These are phyloP conservation scores for Irpex sp. DNA, from an alignment of 1,284 basidiomycete species.

Conservation along the genomic window DNA sequence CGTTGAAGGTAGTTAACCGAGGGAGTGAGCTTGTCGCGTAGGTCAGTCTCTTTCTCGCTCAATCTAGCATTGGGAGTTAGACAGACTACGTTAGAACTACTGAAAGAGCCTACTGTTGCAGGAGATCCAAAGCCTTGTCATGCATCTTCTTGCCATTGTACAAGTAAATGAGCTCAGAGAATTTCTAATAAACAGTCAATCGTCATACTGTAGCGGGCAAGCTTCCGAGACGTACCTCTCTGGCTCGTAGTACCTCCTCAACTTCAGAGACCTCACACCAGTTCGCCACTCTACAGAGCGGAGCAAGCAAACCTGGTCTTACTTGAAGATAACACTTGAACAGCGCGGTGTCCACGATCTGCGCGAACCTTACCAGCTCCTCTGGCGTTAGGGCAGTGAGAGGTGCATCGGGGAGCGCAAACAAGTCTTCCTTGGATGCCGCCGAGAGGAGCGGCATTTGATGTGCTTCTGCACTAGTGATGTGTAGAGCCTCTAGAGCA, in stretches of 20 bases:
- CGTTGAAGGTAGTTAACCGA: slow-evolving; percentile 92
- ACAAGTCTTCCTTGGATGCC: slow-evolving; percentile 68
- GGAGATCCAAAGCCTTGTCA: slow-evolving; percentile 77
- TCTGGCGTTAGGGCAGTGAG: slow-evolving; percentile 70
- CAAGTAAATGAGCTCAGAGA: slow-evolving; percentile 85
- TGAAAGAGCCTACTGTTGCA: slow-evolving; percentile 63
- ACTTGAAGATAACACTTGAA: slow-evolving; percentile 92
- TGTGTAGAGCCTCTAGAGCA: slow-evolving; percentile 68
- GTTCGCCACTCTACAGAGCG: slow-evolving; percentile 88
- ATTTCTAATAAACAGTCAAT: slow-evolving; percentile 60
- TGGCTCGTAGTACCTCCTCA: slow-evolving; percentile 80
- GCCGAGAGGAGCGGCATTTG: slow-evolving; percentile 62
- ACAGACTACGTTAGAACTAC: background rate
- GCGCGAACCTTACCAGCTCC: slow-evolving; percentile 83
- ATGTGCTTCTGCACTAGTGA: slow-evolving; percentile 67
- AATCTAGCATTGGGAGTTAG: slow-evolving; percentile 43
- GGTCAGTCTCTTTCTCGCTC: slow-evolving; percentile 76
- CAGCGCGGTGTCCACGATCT: slow-evolving; percentile 93
- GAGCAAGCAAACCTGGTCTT: slow-evolving; percentile 80
- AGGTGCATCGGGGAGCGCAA: slow-evolving; percentile 70
- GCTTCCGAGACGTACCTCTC: slow-evolving; percentile 54
- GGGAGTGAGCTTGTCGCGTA: slow-evolving; percentile 77
- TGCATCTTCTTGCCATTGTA: slow-evolving; percentile 98
- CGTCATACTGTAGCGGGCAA: background rate
- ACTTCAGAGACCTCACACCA: slow-evolving; percentile 98